Conservation (phyloP, 257 asterid species). For the Primulina tabacum region DNA sequence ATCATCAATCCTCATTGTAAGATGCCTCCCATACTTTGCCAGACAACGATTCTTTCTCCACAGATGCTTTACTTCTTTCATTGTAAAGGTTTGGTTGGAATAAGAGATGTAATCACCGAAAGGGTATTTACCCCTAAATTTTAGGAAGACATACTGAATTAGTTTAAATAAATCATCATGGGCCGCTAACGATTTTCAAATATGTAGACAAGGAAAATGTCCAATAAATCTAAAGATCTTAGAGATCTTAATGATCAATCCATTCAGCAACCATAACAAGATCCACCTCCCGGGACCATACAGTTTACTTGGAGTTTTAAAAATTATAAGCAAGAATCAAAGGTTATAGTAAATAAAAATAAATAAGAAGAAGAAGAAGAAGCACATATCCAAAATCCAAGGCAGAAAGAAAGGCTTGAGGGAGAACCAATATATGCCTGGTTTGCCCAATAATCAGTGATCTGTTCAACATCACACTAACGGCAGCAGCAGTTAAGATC, state of each 20-base stretch:
- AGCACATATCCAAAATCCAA: conserved; percentile 27
- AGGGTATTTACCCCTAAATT: conserved; percentile 79
- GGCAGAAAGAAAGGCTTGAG: conserved; percentile 75
- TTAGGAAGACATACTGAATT: conserved; percentile 19
- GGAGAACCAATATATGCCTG: conserved; percentile 98
- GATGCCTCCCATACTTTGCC: conserved; percentile 70
- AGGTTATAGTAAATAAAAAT: not conserved
- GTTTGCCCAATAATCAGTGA: conserved; percentile 98
- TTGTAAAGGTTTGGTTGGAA: conserved; percentile 68
- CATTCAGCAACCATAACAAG: too few species aligned
- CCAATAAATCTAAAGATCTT: too few species aligned
- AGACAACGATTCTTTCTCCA: conserved; percentile 85
- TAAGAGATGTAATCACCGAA: conserved; percentile 80
- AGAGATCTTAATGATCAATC: too few species aligned
- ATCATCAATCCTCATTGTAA: conserved; percentile 85
- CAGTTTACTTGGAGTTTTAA: not conserved
- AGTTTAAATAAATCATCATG: conserved; percentile 18
- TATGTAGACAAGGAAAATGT: too few species aligned
- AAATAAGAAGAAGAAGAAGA: not conserved
- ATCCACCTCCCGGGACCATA: too few species aligned
- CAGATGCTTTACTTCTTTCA: conserved; percentile 88
- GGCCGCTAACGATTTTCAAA: not conserved
- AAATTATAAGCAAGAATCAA: conserved; percentile 4
- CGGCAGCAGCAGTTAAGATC: conserved; percentile 84
- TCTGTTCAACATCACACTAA: conserved; percentile 96